These are phyloP conservation scores for Calycina marina DNA, from an alignment of 2,329 filamentous ascomycete species.

Conservation along the genomic window DNA sequence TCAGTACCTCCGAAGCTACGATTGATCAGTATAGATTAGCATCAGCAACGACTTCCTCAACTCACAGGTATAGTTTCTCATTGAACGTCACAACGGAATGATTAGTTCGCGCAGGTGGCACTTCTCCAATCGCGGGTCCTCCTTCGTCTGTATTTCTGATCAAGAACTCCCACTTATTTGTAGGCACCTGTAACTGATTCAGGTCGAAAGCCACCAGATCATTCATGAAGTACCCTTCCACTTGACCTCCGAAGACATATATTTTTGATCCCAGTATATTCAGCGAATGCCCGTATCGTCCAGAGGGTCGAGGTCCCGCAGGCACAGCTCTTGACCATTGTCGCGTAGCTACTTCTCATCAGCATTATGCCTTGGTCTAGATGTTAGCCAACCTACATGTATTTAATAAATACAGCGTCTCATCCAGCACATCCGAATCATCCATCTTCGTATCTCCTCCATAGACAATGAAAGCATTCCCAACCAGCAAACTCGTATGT, in stretches of 20 bases:
- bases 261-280: conserved; percentile 97
- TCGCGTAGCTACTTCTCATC: conserved; percentile 57
- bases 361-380: conserved; percentile 5
- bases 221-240: conserved; percentile 97
- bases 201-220: conserved; percentile 90
- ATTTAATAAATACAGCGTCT: conserved; percentile 91
- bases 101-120: conserved; percentile 85
- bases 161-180: conserved; percentile 91
- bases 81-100: conserved; percentile 85
- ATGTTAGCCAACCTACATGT: conserved; percentile 58
- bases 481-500: conserved; percentile 84
- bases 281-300: conserved; percentile 87
- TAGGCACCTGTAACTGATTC: conserved; percentile 81
- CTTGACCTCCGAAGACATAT: conserved; percentile 93
- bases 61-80: conserved; percentile 85
- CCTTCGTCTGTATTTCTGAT: conserved; percentile 56
- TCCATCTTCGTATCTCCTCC: conserved; percentile 97
- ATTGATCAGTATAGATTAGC: conserved; percentile 6
- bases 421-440: conserved; percentile 78
- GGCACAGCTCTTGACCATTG: conserved; percentile 96
- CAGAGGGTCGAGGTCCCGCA: conserved; percentile 69
- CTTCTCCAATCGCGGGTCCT: conserved; percentile 43
- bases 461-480: conserved; percentile 98
- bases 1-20: conserved; percentile 91
- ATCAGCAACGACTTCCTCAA: not conserved